These are phyloP conservation scores for Yamadazyma akitaensis DNA, from an alignment of 805 yeast genomes.

Conservation along the genomic window DNA sequence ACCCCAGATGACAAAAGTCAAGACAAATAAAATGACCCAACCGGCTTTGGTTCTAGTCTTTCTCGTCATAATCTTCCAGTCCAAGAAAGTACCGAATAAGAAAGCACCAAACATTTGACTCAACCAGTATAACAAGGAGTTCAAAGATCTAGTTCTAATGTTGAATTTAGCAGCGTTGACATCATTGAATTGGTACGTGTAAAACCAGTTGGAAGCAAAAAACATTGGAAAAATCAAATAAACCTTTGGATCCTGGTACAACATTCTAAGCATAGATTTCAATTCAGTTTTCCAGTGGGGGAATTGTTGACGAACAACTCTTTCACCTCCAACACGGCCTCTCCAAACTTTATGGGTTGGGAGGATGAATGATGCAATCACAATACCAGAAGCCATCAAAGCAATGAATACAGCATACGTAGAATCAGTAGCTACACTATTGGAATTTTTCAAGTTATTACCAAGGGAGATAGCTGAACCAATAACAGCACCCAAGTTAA, in stretches of 20 bases:
- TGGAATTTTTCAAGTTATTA: conserved; percentile 41
- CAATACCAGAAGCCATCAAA: conserved; percentile 46
- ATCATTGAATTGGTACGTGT: conserved; percentile 61
- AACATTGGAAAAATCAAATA: conserved; percentile 57
- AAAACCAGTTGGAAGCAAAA: conserved; percentile 63
- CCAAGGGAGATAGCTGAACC: conserved; percentile 59
- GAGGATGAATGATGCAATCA: conserved; percentile 44
- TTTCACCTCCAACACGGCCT: conserved; percentile 49
- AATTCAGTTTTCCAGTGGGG: conserved; percentile 48
- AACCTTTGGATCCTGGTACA: conserved; percentile 34
- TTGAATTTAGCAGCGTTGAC: conserved; percentile 54
- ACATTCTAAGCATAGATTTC: conserved; percentile 5
- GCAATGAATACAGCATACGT: conserved; percentile 54
- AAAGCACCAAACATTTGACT: conserved; percentile 58
- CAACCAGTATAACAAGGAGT: conserved; percentile 59
- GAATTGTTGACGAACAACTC: conserved; percentile 42
- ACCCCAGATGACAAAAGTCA: conserved; percentile 54
- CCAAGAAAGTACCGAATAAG: conserved; percentile 47
- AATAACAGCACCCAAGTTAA: conserved; percentile 60
- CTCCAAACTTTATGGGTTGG: conserved; percentile 50
- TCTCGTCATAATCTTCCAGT: conserved; percentile 39
- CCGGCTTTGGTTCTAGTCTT: conserved; percentile 47
- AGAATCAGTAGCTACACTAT: conserved; percentile 42
- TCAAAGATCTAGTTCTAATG: conserved; percentile 58
- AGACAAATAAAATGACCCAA: conserved; percentile 35